phyloP scores from a whole-genome alignment of 2,329 filamentous ascomycete genomes.

The Diaporthe capsici region DNA sequence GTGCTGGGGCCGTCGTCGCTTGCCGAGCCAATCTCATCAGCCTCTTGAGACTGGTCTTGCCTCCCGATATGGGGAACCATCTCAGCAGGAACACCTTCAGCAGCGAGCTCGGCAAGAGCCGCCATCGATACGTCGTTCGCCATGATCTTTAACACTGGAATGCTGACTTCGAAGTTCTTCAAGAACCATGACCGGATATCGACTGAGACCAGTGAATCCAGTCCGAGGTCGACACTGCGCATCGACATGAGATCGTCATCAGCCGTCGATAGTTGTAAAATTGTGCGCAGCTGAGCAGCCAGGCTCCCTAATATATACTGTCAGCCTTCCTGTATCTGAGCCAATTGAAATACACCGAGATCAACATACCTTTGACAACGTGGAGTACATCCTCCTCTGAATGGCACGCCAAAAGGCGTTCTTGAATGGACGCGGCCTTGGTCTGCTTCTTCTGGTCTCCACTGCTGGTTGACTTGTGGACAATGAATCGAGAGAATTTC shows the following conservation, averaged over 20 bases:
- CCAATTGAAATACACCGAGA: background rate
- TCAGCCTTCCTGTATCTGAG: background rate
- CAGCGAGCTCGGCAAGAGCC: background rate
- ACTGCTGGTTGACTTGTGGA: conserved; percentile 17
- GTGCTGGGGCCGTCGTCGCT: background rate
- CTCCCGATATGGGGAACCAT: background rate
- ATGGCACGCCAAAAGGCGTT: conserved; percentile 1
- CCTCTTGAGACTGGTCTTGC: background rate
- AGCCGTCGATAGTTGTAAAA: conserved; percentile 30
- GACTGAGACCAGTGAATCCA: conserved; percentile 45
- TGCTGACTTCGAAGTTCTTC: conserved; percentile 56
- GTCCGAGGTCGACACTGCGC: conserved; percentile 42
- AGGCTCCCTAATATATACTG: background rate
- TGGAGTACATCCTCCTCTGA: conserved; percentile 5
- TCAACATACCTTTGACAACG: background rate
- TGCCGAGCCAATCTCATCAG: background rate
- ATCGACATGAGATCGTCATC: conserved; percentile 42
- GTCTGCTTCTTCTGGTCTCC: conserved; percentile 9
- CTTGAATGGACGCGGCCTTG: conserved; percentile 5
- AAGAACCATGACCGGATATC: conserved; percentile 61
- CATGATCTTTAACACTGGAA: conserved; percentile 59
- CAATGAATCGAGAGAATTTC: conserved; percentile 42
- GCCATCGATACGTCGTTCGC: conserved; percentile 25
- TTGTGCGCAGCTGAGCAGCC: conserved; percentile 10
- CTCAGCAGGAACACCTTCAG: background rate